Base-by-base conservation (phyloP, 305 asterid species). In the Lippia alba region DNA sequence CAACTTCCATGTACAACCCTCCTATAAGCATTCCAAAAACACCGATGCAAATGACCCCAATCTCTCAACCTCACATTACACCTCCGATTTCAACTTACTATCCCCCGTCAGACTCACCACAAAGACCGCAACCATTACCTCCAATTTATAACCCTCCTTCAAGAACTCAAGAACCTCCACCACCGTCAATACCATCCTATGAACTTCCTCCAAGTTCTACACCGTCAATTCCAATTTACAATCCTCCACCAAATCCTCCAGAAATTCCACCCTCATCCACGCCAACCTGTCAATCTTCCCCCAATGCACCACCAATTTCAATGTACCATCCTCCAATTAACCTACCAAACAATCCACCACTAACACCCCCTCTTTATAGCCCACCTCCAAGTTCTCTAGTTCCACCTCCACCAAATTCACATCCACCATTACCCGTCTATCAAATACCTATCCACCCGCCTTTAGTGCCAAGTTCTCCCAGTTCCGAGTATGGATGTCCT, bases 401-500 rank as follows among this genome's bases (percentile, higher is more conserved):
- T 14, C 12, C 48, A 48, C 55, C 63, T 51, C 48, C 63, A 18
- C 34, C 36, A 34, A 57, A 3, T 17, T 62, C 56, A 11, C 58
- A 40, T 1, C 39, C 58, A 33, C 12, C 56, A 48, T 8, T 40
- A 12, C 48, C 74, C 1, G 10, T 9, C 20, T 33, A 19, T 18
- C 20, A 9, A 10, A 57, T 67, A 1, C 33, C 57, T 3, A 3
- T 10, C 12, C 55, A 17, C 46, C 73, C 33, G 30, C 51, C 60
- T 6, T 7, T 36, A 51, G 19, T 12, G 50, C 56, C 78, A 1
- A 2, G 8, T 4, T 40, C 15, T 33, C 68, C 71, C 19, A 34
- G 36, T 56, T 62, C 62, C 11, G 32, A 15, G 14, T 71, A 60
- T 20, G 77, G 57, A 18, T 72, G 45, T 12, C 78, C 69, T 8